These are phyloP conservation scores for Gyrodon lividus DNA, from an alignment of 768 basidiomycete genomes.

Conservation along the genomic window DNA sequence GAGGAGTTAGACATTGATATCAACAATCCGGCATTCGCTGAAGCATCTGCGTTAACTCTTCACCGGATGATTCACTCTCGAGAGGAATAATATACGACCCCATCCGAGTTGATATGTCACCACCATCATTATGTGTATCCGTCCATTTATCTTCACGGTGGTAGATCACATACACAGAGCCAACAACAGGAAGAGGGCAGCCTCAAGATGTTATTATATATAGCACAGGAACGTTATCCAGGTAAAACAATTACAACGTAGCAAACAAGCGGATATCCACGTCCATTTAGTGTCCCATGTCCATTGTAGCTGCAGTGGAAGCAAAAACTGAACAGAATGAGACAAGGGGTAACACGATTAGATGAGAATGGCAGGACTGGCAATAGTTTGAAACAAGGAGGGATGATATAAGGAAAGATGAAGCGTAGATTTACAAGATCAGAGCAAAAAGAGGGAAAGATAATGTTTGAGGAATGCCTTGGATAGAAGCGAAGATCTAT, in stretches of 20 bases:
- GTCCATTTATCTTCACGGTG: too few relatives aligned
- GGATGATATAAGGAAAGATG: constrained; percentile 12
- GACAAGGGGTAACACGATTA: constrained; percentile 31
- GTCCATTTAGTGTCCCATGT: constrained; percentile 57
- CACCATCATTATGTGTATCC: too few relatives aligned
- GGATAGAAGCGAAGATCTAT: constrained; percentile 27
- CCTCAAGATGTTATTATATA: constrained; percentile 13
- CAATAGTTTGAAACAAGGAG: constrained; percentile 19
- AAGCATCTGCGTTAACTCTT: constrained; percentile 14
- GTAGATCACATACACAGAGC: too few relatives aligned
- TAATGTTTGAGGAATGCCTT: constrained; percentile 4
- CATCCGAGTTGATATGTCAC: too few relatives aligned
- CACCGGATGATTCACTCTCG: constrained; percentile 14
- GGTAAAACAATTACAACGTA: constrained; percentile 47
- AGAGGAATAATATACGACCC: background rate
- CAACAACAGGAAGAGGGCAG: too few relatives aligned
- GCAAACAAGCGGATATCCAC: constrained; percentile 50
- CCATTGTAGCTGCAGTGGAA: constrained; percentile 31
- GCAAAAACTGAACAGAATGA: constrained; percentile 22
- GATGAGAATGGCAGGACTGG: constrained; percentile 16
- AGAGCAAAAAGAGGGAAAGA: constrained; percentile 9
- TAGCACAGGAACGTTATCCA: constrained; percentile 11
- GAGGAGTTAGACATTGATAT: constrained; percentile 26
- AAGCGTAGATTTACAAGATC: constrained; percentile 17
- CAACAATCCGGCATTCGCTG: too few relatives aligned